Percentiles rank a stretch among this genome's conserved stretches.
Conservation (phyloP, 345 rosid genomes). For the Moricandia arvensis region DNA sequence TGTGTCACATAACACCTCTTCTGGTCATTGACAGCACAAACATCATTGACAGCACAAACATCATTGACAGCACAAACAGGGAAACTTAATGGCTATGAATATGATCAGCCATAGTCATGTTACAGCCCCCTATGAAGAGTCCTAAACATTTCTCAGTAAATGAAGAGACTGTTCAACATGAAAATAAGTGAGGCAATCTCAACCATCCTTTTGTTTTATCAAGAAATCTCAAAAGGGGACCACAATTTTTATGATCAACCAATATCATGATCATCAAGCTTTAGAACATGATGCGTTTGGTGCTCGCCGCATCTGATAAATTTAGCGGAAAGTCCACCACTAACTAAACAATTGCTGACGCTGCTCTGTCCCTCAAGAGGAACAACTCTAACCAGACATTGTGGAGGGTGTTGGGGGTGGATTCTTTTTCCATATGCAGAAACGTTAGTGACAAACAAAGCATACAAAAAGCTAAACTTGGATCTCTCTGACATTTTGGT, state of each 20-base stretch:
- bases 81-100: conserved; percentile 5
- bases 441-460: conserved; percentile 29
- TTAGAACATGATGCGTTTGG: conserved; percentile 38
- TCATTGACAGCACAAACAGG: conserved; percentile 9
- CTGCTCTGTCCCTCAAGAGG: conserved; percentile 36
- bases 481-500: conserved; percentile 15
- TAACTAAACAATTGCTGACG: conserved; percentile 35
- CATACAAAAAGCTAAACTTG: conserved; percentile 22
- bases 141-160: conserved; percentile 10
- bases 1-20: conserved; percentile 15
- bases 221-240: conserved; percentile 28
- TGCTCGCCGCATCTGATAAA: conserved; percentile 42
- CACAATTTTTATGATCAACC: conserved; percentile 25
- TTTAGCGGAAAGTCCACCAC: conserved; percentile 29
- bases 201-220: conserved; percentile 27
- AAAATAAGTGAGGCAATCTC: conserved; percentile 29
- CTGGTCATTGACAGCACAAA: conserved; percentile 14
- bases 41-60: no score
- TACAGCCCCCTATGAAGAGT: conserved; percentile 7
- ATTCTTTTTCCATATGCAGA: conserved; percentile 37
- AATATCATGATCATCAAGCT: conserved; percentile 35
- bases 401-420: conserved; percentile 30
- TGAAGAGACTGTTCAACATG: conserved; percentile 16
- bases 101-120: conserved; percentile 16
- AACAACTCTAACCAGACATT: conserved; percentile 35